phyloP scores from a whole-genome alignment of 2,329 filamentous ascomycete genomes.

The Phoma sp. region DNA sequence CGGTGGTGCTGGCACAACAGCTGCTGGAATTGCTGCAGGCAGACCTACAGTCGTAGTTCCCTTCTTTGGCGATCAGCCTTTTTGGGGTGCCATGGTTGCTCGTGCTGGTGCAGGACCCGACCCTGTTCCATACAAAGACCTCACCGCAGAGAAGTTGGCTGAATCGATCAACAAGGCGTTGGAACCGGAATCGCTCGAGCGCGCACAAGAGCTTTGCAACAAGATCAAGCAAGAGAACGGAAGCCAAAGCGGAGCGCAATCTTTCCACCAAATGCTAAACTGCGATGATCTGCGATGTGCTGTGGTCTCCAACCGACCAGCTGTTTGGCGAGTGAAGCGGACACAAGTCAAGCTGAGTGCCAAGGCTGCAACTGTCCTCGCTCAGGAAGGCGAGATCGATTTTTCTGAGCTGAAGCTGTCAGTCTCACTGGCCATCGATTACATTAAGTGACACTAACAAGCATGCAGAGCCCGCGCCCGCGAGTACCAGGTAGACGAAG shows the following conservation, averaged over 20 bases:
- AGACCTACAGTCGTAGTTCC: constrained; percentile 83
- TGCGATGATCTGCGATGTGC: constrained; percentile 48
- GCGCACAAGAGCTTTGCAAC: constrained; percentile 45
- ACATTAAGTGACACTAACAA: constrained; percentile 13
- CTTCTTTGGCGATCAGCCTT: constrained; percentile 65
- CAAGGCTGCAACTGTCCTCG: constrained; percentile 47
- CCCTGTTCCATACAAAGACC: constrained; percentile 49
- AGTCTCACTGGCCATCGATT: constrained; percentile 9
- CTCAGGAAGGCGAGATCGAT: constrained; percentile 45
- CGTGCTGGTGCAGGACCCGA: constrained; percentile 50
- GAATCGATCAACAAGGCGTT: constrained; percentile 48
- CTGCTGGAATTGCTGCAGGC: constrained; percentile 81
- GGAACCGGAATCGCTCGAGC: constrained; percentile 45
- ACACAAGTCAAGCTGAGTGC: constrained; percentile 47
- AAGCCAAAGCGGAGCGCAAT: constrained; percentile 45
- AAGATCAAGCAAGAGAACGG: constrained; percentile 49
- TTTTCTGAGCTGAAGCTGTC: constrained; percentile 49
- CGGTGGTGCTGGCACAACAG: constrained; percentile 86
- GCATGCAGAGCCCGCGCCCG: constrained; percentile 42
- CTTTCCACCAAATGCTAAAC: constrained; percentile 48
- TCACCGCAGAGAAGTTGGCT: constrained; percentile 49
- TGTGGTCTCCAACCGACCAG: constrained; percentile 39
- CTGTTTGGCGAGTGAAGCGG: constrained; percentile 50
- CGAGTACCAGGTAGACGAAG: constrained; percentile 50
- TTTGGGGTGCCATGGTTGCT: constrained; percentile 52